Conservation (phyloP, 441 rosid genomes). For the Pelargonium fulgidum region DNA sequence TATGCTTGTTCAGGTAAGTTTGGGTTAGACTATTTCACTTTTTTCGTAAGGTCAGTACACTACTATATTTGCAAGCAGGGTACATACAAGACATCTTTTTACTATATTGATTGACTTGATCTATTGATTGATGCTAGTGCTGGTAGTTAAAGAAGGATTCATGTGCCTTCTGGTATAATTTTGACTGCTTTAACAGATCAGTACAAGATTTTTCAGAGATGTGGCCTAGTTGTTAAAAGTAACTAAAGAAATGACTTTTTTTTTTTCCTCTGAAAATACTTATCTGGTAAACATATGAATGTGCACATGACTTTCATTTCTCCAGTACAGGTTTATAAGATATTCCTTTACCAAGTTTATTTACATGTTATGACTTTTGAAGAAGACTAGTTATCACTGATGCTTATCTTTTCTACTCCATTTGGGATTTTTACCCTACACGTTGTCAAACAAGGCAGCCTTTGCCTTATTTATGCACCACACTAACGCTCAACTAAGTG, state of each 20-base stretch:
- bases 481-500: too few species aligned
- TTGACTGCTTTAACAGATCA: background rate
- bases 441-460: too few species aligned
- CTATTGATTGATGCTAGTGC: background rate
- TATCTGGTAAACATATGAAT: background rate
- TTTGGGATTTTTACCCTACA: background rate
- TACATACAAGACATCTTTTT: background rate
- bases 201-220: background rate
- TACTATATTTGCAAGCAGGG: background rate
- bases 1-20: conserved; percentile 29
- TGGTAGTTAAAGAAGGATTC: background rate
- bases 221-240: background rate
- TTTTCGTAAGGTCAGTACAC: background rate
- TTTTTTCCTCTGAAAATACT: background rate
- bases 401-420: background rate
- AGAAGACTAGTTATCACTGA: background rate
- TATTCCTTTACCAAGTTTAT: background rate
- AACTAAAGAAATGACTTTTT: background rate
- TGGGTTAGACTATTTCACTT: background rate
- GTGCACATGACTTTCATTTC: background rate
- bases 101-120: background rate
- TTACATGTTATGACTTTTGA: background rate
- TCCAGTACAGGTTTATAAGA: background rate
- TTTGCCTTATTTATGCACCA: too few species aligned
- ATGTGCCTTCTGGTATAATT: background rate